Evolutionary conservation across 129 eudicot species (phyloP).

Genomic region (Chrysanthemum makinoi): DNA sequence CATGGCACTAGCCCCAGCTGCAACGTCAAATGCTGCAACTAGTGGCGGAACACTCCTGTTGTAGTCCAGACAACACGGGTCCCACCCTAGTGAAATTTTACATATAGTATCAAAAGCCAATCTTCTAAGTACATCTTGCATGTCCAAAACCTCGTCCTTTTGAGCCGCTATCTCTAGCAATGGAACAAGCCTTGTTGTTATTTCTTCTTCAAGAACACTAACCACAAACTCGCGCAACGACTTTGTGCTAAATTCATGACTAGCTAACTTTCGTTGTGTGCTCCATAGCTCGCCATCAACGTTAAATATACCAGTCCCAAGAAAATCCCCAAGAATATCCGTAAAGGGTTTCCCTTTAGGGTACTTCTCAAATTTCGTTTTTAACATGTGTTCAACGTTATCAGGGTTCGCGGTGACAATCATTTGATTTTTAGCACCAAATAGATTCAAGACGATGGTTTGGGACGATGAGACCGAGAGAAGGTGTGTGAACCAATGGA

Average conservation of each 20-base stretch:
- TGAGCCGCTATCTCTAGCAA: constrained; percentile 40
- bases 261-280: constrained; percentile 66
- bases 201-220: constrained; percentile 50
- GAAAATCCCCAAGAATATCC: constrained; percentile 65
- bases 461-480: constrained; percentile 48
- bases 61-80: constrained; percentile 52
- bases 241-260: constrained; percentile 64
- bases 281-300: constrained; percentile 74
- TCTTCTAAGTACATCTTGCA: constrained; percentile 74
- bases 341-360: constrained; percentile 80
- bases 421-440: constrained; percentile 46
- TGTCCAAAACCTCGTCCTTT: constrained; percentile 44
- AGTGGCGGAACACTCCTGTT: constrained; percentile 35
- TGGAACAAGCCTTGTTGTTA: constrained; percentile 49
- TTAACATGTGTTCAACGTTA: constrained; percentile 66
- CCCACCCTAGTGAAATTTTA: constrained; percentile 60
- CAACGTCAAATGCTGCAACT: constrained; percentile 54
- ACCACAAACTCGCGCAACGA: constrained; percentile 54
- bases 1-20: constrained; percentile 60
- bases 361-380: constrained; percentile 61
- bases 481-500: constrained; percentile 87
- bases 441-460: constrained; percentile 48
- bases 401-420: constrained; percentile 73
- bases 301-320: constrained; percentile 80
- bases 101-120: constrained; percentile 75